Evolutionary conservation across 805 yeast genomes (phyloP).

Genomic region (Cyberlindnera bimundalis): DNA sequence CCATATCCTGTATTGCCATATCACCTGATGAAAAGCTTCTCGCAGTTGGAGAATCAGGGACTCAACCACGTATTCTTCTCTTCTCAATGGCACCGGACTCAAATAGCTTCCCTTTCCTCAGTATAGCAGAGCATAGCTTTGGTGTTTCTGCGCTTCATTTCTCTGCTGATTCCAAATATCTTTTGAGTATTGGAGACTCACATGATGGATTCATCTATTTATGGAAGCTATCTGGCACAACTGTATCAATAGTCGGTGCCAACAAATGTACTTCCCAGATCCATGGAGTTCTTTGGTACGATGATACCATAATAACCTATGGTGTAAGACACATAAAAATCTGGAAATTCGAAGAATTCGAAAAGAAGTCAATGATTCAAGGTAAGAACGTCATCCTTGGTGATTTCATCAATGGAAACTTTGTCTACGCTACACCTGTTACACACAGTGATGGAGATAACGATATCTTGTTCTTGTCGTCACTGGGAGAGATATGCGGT

Average conservation of each 20-base stretch:
- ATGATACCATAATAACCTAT: constrained; percentile 45
- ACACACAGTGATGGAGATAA: constrained; percentile 17
- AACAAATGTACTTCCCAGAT: constrained; percentile 63
- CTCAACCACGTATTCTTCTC: constrained; percentile 59
- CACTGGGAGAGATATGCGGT: constrained; percentile 26
- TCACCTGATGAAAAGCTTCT: constrained; percentile 51
- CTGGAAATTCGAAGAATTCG: constrained; percentile 47
- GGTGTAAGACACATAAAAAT: constrained; percentile 61
- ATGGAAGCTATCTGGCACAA: constrained; percentile 44
- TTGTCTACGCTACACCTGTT: constrained; percentile 36
- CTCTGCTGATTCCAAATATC: constrained; percentile 51
- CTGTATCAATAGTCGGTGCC: constrained; percentile 40
- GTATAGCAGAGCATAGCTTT: constrained; percentile 59
- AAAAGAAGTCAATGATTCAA: constrained; percentile 34
- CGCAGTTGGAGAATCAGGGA: constrained; percentile 72
- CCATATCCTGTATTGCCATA: constrained; percentile 54
- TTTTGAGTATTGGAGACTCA: constrained; percentile 62
- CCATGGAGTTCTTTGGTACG: constrained; percentile 53
- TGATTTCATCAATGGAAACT: constrained; percentile 43
- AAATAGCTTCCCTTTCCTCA: constrained; percentile 45
- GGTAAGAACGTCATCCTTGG: constrained; percentile 63
- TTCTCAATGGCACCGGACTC: constrained; percentile 54
- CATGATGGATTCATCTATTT: constrained; percentile 66
- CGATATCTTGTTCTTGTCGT: constrained; percentile 24
- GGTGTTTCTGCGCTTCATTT: constrained; percentile 56